Base-by-base conservation (phyloP, 495 filamentous ascomycete genomes). In the Hypoxylon fragiforme region DNA sequence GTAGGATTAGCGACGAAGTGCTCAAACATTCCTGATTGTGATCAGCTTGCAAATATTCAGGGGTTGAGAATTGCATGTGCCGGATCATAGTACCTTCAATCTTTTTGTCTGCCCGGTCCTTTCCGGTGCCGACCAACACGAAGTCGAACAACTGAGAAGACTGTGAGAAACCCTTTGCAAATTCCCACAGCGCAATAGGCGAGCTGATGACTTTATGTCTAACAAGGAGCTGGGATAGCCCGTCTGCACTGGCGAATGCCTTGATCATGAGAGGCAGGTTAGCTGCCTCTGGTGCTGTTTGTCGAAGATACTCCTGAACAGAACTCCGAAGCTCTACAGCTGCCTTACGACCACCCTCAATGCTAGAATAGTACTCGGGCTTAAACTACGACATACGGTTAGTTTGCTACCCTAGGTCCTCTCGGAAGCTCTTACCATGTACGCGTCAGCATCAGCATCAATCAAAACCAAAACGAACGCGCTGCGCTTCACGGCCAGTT, bases 131-230 rank as follows among this genome's bases (percentile, higher is more conserved):
- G 15, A 80, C 81, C 58, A 85, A 78, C 0, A 84, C 71, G 64
- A 81, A 84, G 43, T 85, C 81, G 51, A 82, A 82, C 7, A 83
- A 57, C 24, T 80, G 74, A 31, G 80, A 76, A 0, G 77, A 73
- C 3, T 81, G 73, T 3, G 74, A 82, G 50, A 87, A 85, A 8
- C 79, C 77, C 0, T 77, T 67, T 16, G 72, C 71, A 50, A 83
- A 82, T 8, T 50, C 48, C 37, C 31, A 50, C 36, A 71, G 15
- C 18, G 57, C 44, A 1, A 50, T 21, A 28, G 37, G 44, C 0
- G 21, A 26, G 9, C 40, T 66, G 15, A 69, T 37, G 15, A 56
- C 30, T n/a, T 53, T 48, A 9, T 37, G 56, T 32, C 64, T 69
- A 2, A 63, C 51, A 12, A 69, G 62, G 4, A 62, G 52, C 28